Evolutionary conservation across 108 stramenopile species (phyloP).

Genomic region (Fragilariopsis cylindrus): DNA sequence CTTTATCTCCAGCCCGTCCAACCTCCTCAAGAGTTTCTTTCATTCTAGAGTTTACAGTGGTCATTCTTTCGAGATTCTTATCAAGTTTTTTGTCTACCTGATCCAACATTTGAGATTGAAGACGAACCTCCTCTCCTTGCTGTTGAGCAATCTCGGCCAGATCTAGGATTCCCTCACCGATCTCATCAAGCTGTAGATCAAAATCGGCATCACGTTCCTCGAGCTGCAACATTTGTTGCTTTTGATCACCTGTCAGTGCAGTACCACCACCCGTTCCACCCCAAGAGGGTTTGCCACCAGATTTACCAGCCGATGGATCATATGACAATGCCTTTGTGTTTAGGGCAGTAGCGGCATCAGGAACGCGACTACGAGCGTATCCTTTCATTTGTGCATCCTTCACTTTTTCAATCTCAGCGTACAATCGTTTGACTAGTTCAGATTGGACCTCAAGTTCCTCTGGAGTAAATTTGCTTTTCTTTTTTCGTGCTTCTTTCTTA

Average conservation of each 20-base stretch:
- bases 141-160: conserved; percentile 75
- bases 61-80: conserved; percentile 72
- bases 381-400: conserved; percentile 76
- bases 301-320: conserved; percentile 23
- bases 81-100: conserved; percentile 70
- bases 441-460: conserved; percentile 88
- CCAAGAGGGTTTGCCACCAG: conserved; percentile 25
- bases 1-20: conserved; percentile 83
- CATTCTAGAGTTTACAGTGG: conserved; percentile 84
- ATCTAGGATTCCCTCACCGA: conserved; percentile 87
- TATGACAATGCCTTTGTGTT: conserved; percentile 68
- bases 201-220: conserved; percentile 86
- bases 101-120: conserved; percentile 83
- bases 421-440: conserved; percentile 69
- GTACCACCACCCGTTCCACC: conserved; percentile 38
- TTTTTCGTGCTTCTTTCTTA: conserved; percentile 85
- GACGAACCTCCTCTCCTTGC: conserved; percentile 83
- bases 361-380: conserved; percentile 55
- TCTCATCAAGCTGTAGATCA: conserved; percentile 85
- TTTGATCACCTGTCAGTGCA: conserved; percentile 74
- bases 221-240: conserved; percentile 68
- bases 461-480: conserved; percentile 80
- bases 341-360: conserved; percentile 49
- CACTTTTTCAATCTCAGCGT: conserved; percentile 81
- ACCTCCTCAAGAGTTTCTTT: conserved; percentile 89